phyloP scores from a whole-genome alignment of 305 asterid genomes.

The Andrographis paniculata region DNA sequence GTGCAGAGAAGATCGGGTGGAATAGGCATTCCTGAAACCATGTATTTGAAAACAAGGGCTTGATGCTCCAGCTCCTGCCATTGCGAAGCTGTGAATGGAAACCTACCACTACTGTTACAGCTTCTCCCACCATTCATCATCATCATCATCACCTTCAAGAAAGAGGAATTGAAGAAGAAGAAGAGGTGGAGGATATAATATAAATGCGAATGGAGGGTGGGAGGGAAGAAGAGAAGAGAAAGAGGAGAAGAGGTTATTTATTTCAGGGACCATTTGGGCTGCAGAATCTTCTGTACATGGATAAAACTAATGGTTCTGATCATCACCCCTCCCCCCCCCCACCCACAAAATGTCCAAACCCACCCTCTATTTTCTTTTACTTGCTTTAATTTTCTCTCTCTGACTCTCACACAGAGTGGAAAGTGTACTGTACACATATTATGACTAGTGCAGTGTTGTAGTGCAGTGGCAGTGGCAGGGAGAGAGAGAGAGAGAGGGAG shows the following conservation, averaged over 20 bases:
- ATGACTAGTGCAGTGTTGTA: slow-evolving; percentile 64
- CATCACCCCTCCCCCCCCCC: slow-evolving; percentile 7
- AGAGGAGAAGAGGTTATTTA: slow-evolving; percentile 45
- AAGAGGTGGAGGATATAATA: not conserved
- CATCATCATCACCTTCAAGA: not conserved
- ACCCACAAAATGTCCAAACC: too few species aligned
- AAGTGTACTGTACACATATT: slow-evolving; percentile 45
- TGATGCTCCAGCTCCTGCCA: slow-evolving; percentile 95
- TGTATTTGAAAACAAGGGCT: slow-evolving; percentile 76
- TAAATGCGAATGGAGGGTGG: not conserved
- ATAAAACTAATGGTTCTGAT: slow-evolving; percentile 58
- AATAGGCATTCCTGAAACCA: slow-evolving; percentile 71
- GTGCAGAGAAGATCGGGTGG: slow-evolving; percentile 85
- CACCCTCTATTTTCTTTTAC: too few species aligned
- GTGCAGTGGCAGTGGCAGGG: not conserved
- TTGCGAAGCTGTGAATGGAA: slow-evolving; percentile 73
- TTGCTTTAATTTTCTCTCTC: too few species aligned
- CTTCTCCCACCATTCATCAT: slow-evolving; percentile 41
- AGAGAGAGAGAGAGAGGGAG: too few species aligned
- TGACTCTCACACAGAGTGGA: slow-evolving; percentile 15
- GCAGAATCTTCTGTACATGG: slow-evolving; percentile 86
- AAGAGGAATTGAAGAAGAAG: not conserved
- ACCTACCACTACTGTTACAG: too few species aligned
- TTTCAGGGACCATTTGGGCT: slow-evolving; percentile 68
- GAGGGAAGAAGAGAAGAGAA: not conserved